Evolutionary conservation across 2,329 filamentous ascomycete genomes (phyloP).

Genomic region (Ceratocystis eucalypticola): DNA sequence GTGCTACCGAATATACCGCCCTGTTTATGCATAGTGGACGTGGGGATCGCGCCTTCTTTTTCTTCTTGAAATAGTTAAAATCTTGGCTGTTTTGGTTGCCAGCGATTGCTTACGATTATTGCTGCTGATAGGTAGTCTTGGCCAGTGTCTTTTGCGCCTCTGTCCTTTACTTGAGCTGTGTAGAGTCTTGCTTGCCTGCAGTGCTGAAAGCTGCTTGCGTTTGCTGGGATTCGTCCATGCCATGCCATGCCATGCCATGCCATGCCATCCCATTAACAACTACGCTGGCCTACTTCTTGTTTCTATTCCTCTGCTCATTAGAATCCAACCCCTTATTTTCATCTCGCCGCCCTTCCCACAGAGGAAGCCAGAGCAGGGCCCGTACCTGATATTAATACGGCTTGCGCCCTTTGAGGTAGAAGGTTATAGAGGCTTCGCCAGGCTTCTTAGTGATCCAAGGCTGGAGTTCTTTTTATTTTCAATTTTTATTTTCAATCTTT

Average conservation of each 20-base stretch:
- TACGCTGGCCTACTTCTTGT: neutral
- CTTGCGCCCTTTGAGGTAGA: too few relatives aligned
- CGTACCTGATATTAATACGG: neutral
- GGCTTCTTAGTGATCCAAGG: too few relatives aligned
- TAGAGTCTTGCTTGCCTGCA: too few relatives aligned
- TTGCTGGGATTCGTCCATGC: neutral
- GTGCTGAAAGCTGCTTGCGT: neutral
- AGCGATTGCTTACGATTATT: too few relatives aligned
- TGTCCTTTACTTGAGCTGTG: too few relatives aligned
- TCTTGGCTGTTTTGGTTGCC: too few relatives aligned
- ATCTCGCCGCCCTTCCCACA: neutral
- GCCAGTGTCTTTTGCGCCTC: too few relatives aligned
- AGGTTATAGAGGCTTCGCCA: too few relatives aligned
- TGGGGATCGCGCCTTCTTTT: too few relatives aligned
- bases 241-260: neutral
- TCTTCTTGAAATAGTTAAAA: neutral
- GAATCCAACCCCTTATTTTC: neutral
- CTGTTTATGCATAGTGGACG: neutral
- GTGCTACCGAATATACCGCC: neutral
- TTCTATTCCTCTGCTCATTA: neutral
- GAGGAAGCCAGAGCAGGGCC: neutral
- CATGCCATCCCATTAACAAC: neutral
- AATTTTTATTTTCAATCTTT: neutral
- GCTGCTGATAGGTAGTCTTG: too few relatives aligned
- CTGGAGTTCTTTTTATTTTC: neutral